A percentile compares a stretch with the other conserved stretches of the same genome.
These are phyloP conservation scores for Phlebiopsis gigantea DNA, from an alignment of 768 basidiomycete species.

Conservation along the genomic window DNA sequence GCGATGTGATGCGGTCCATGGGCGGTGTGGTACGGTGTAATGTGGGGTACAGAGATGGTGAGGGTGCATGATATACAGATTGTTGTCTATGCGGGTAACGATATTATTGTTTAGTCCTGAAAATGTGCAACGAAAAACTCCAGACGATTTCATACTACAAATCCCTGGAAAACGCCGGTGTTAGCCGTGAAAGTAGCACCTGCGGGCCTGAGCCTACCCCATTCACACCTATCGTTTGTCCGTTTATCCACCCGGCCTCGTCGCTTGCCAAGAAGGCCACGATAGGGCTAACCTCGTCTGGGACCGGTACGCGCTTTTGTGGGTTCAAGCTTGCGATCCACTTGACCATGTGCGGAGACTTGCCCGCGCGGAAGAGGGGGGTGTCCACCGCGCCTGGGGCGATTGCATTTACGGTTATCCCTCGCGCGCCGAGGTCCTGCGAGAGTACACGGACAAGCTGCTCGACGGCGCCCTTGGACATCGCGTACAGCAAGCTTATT, in stretches of 20 bases:
- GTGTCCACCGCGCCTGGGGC: conserved; percentile 55
- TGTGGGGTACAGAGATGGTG: background rate
- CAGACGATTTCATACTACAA: conserved; percentile 2
- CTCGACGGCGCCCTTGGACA: conserved; percentile 56
- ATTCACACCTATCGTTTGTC: conserved; percentile 51
- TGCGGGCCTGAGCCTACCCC: conserved; percentile 35
- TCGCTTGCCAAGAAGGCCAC: conserved; percentile 49
- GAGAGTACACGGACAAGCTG: conserved; percentile 53
- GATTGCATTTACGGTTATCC: conserved; percentile 54
- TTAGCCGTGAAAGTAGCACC: background rate
- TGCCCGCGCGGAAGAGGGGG: conserved; percentile 49
- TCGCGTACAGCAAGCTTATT: conserved; percentile 45
- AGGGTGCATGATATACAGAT: background rate
- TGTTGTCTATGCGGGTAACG: background rate
- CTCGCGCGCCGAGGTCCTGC: conserved; percentile 48
- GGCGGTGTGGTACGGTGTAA: background rate
- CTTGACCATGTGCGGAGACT: conserved; percentile 40
- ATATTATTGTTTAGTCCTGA: background rate
- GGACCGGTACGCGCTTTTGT: conserved; percentile 38
- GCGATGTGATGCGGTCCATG: background rate
- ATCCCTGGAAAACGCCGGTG: conserved; percentile 1
- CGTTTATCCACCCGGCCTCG: conserved; percentile 53
- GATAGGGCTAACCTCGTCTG: conserved; percentile 49
- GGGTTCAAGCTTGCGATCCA: conserved; percentile 42
- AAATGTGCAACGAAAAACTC: background rate